phyloP scores from a whole-genome alignment of 176 grass and related monocot species.

The Cenchrus purpureus region DNA sequence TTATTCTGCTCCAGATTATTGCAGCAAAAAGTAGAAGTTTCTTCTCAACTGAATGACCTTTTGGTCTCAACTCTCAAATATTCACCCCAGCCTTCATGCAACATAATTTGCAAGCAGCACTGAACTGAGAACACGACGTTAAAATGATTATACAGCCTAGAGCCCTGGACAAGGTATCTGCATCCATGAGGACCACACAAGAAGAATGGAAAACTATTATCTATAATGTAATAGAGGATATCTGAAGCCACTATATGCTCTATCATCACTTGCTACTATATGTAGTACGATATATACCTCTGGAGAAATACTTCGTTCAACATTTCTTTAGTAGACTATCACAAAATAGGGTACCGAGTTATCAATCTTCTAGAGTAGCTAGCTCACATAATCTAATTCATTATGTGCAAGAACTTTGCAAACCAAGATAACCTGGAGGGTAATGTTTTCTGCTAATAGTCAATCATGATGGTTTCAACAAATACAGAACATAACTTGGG shows the following conservation, averaged over 20 bases:
- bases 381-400: conserved; percentile 2
- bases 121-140: neutral
- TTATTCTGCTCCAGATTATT: neutral
- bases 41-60: neutral
- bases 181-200: neutral
- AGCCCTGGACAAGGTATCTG: conserved; percentile 2
- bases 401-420: neutral
- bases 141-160: neutral
- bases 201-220: neutral
- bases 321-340: neutral
- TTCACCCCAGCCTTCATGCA: neutral
- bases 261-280: neutral
- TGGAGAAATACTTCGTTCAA: neutral
- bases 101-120: neutral
- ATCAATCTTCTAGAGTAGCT: neutral
- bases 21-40: neutral
- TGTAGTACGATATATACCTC: neutral
- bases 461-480: neutral
- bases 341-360: neutral
- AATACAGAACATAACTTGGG: neutral
- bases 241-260: neutral
- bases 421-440: neutral
- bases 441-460: neutral
- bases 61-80: conserved; percentile 13
- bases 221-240: conserved; percentile 1